These are phyloP conservation scores for Trichoderma breve DNA, from an alignment of 2,329 filamentous ascomycete species.

Conservation along the genomic window DNA sequence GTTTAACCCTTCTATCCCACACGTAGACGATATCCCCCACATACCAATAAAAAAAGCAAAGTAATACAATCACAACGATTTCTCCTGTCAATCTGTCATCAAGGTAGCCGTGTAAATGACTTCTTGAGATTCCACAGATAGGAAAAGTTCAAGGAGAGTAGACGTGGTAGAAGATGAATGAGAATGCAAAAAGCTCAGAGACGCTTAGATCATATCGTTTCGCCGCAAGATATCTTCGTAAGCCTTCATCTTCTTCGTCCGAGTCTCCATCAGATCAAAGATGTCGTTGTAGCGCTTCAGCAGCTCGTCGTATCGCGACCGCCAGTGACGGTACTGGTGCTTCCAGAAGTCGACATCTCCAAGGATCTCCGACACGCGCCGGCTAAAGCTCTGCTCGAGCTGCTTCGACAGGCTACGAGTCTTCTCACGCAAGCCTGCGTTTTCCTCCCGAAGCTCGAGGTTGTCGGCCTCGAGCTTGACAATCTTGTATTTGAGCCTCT, in stretches of 20 bases:
- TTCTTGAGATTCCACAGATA: neutral
- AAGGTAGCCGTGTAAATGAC: neutral
- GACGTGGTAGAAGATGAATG: neutral
- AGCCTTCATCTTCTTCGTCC: slow-evolving; percentile 33
- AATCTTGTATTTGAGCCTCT: slow-evolving; percentile 35
- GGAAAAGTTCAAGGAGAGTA: neutral
- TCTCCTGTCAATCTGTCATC: neutral
- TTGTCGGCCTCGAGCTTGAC: slow-evolving; percentile 38
- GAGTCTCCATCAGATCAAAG: slow-evolving; percentile 30
- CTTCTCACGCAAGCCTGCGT: slow-evolving; percentile 34
- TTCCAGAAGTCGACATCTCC: slow-evolving; percentile 38
- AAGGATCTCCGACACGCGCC: slow-evolving; percentile 34
- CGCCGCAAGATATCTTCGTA: slow-evolving; percentile 37
- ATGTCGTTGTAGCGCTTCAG: slow-evolving; percentile 31
- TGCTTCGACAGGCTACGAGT: slow-evolving; percentile 37
- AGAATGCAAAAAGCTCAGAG: neutral
- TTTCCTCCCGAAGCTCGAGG: slow-evolving; percentile 36
- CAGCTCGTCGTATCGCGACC: slow-evolving; percentile 30
- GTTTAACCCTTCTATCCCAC: neutral
- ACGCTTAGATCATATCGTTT: slow-evolving; percentile 30
- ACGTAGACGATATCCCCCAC: neutral
- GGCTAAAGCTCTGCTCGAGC: slow-evolving; percentile 32
- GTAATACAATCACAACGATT: slow-evolving; percentile 4
- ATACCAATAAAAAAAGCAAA: neutral
- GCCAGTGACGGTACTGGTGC: slow-evolving; percentile 33